A percentile compares a stretch with the other conserved stretches of the same genome.
These are phyloP conservation scores for Saccharomyces hybrid DNA, from an alignment of 1,139 yeast genomes.

Conservation along the genomic window DNA sequence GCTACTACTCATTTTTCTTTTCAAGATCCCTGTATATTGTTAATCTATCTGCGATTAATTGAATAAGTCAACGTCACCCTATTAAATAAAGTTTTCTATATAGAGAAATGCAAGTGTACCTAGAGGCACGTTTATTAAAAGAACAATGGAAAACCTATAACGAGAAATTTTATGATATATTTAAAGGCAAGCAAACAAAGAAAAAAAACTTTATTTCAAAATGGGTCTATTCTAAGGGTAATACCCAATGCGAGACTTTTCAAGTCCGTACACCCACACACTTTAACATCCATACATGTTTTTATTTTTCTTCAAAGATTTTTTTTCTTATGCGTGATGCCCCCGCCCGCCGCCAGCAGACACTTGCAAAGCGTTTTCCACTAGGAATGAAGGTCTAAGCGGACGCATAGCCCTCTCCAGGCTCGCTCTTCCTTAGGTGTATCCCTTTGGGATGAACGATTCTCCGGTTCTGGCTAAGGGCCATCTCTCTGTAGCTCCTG, in stretches of 20 bases:
- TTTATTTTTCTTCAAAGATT: background rate
- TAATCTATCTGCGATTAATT: no score
- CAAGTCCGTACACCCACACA: background rate
- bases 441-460: no score
- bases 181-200: background rate
- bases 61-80: no score
- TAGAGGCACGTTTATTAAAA: background rate
- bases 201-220: background rate
- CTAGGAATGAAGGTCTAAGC: no score
- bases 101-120: no score
- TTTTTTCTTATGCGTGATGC: background rate
- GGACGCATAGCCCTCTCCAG: no score
- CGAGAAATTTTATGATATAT: background rate
- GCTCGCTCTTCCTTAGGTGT: no score
- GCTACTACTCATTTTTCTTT: background rate
- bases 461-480: no score
- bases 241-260: background rate
- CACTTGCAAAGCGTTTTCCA: no score
- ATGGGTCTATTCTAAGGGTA: background rate
- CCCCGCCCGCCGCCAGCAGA: background rate
- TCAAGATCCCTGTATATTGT: no score
- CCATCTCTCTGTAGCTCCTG: background rate
- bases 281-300: background rate
- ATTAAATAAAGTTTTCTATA: background rate
- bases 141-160: background rate